A percentile compares a stretch with the other conserved stretches of the same genome.
Evolutionary conservation across 257 asterid species (phyloP).

Genomic region (Scutellaria minor): DNA sequence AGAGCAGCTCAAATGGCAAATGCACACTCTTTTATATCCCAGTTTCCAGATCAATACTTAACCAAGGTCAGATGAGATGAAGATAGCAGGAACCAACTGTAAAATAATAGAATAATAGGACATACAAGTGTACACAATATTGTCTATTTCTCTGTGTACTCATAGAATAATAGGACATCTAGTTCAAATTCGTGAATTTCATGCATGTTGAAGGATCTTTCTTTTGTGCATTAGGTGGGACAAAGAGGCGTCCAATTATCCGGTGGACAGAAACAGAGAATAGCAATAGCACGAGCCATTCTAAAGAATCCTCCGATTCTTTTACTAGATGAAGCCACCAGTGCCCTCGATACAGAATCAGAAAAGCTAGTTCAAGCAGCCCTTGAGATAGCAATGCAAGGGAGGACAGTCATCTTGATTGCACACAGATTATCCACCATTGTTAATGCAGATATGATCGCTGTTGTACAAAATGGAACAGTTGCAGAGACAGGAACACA

Average conservation of each 20-base stretch:
- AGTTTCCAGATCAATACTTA: slow-evolving; percentile 66
- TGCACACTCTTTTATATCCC: slow-evolving; percentile 82
- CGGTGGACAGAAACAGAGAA: slow-evolving; percentile 93
- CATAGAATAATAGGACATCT: not conserved
- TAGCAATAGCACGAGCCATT: slow-evolving; percentile 88
- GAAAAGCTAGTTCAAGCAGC: slow-evolving; percentile 88
- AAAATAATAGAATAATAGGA: not conserved
- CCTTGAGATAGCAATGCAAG: slow-evolving; percentile 73
- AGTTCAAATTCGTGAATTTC: slow-evolving; percentile 10
- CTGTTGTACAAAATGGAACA: slow-evolving; percentile 66
- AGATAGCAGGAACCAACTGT: too few species aligned
- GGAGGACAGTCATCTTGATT: slow-evolving; percentile 78
- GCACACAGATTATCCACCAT: slow-evolving; percentile 88
- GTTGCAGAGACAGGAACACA: slow-evolving; percentile 71
- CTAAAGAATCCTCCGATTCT: slow-evolving; percentile 78
- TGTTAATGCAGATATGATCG: slow-evolving; percentile 73
- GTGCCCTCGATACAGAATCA: slow-evolving; percentile 90
- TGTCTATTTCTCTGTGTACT: not conserved
- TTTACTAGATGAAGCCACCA: slow-evolving; percentile 88
- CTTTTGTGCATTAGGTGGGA: slow-evolving; percentile 60
- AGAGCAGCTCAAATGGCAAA: slow-evolving; percentile 74
- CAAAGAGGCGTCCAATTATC: slow-evolving; percentile 85
- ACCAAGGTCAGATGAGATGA: slow-evolving; percentile 58
- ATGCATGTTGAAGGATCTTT: slow-evolving; percentile 31
- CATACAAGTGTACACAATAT: not conserved